Evolutionary conservation across 2,329 filamentous ascomycete species (phyloP).

Genomic region (Alternaria solani): DNA sequence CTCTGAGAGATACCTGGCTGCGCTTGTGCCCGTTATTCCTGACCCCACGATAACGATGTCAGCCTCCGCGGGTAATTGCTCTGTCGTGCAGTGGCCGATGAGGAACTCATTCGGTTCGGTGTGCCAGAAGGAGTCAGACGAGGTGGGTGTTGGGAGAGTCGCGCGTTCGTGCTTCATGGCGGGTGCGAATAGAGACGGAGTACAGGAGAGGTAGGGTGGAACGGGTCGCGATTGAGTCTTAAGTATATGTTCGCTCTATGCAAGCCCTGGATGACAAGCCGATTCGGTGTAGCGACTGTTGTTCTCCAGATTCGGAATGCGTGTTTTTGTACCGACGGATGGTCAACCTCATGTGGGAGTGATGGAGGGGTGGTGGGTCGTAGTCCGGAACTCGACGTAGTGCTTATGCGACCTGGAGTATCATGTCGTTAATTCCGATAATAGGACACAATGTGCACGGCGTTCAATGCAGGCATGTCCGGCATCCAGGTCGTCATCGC

Average conservation of each 20-base stretch:
- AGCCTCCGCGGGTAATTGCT: slow-evolving; percentile 66
- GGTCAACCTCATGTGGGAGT: slow-evolving; percentile 5
- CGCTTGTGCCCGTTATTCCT: slow-evolving; percentile 79
- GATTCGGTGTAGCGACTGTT: slow-evolving; percentile 11
- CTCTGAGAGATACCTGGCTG: slow-evolving; percentile 67
- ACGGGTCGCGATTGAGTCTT: slow-evolving; percentile 1
- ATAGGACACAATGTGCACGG: not conserved
- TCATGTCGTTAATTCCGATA: slow-evolving; percentile 23
- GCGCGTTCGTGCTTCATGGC: slow-evolving; percentile 47
- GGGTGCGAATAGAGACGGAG: not conserved
- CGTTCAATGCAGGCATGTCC: not conserved
- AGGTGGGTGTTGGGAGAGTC: slow-evolving; percentile 65
- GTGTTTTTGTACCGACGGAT: slow-evolving; percentile 2
- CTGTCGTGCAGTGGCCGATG: slow-evolving; percentile 72
- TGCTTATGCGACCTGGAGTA: slow-evolving; percentile 11
- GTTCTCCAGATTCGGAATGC: slow-evolving; percentile 11
- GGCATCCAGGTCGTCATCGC: not conserved
- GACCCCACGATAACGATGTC: slow-evolving; percentile 78
- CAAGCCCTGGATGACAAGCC: not conserved
- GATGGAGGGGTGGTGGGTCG: slow-evolving; percentile 24
- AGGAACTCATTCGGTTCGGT: slow-evolving; percentile 70
- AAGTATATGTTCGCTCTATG: slow-evolving; percentile 1
- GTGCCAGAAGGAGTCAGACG: slow-evolving; percentile 78
- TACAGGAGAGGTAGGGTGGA: not conserved
- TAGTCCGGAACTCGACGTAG: slow-evolving; percentile 23